These are phyloP conservation scores for Pythium rhizo-oryzae DNA, from an alignment of 352 stramenopile genomes.

Conservation along the genomic window DNA sequence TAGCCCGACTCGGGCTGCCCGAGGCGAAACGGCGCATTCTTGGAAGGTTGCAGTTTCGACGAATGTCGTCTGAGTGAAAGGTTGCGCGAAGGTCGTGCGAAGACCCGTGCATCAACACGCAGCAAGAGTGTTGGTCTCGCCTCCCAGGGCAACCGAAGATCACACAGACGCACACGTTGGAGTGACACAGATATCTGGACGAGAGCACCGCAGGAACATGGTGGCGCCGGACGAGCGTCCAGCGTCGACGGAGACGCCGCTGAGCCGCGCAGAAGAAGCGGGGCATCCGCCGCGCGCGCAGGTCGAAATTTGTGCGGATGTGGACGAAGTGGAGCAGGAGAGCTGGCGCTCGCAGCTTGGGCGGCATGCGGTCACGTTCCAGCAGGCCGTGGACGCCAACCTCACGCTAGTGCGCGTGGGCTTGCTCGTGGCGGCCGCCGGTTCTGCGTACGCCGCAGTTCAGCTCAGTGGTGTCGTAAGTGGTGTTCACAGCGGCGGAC, in stretches of 20 bases:
- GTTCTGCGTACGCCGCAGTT: slow-evolving; percentile 46
- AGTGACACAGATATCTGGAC: neutral
- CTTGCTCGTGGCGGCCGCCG: slow-evolving; percentile 45
- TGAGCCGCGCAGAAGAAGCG: neutral
- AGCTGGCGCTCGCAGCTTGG: slow-evolving; percentile 28
- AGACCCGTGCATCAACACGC: slow-evolving; percentile 6
- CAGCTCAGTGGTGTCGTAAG: slow-evolving; percentile 61
- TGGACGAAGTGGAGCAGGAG: slow-evolving; percentile 13
- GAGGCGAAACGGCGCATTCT: slow-evolving; percentile 11
- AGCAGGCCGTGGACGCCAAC: slow-evolving; percentile 66
- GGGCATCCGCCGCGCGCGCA: neutral
- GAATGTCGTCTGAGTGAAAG: slow-evolving; percentile 20
- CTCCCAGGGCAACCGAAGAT: neutral
- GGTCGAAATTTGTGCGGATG: slow-evolving; percentile 6
- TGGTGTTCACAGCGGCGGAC: neutral
- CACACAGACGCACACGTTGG: slow-evolving; percentile 5
- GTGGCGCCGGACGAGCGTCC: slow-evolving; percentile 12
- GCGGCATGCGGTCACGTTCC: slow-evolving; percentile 9
- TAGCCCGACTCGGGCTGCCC: neutral
- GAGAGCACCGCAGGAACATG: slow-evolving; percentile 8
- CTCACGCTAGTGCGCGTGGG: slow-evolving; percentile 67
- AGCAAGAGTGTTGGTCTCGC: slow-evolving; percentile 1
- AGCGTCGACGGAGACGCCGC: neutral
- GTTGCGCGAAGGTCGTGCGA: slow-evolving; percentile 22
- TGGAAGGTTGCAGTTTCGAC: slow-evolving; percentile 20